phyloP scores from a whole-genome alignment of 306 rosid species.

The Fragaria nilgerrensis region DNA sequence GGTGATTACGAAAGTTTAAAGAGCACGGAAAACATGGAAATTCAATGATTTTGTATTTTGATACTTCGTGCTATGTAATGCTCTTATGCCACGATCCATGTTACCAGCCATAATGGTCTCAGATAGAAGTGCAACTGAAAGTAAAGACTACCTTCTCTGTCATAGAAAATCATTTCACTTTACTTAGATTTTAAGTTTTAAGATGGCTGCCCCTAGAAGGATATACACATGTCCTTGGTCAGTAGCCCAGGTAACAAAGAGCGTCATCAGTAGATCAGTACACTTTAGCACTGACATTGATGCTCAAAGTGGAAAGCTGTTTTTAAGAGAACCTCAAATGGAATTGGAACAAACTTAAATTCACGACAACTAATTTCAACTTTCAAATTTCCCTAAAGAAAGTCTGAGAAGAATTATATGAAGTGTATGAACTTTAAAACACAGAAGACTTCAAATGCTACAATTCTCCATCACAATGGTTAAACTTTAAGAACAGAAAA shows the following conservation, averaged over 20 bases:
- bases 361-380: not conserved
- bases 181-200: not conserved
- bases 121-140: not conserved
- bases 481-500: not conserved
- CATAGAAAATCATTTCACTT: not conserved
- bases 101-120: not conserved
- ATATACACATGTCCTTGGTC: not conserved
- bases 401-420: not conserved
- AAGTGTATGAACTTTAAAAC: not conserved
- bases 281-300: not conserved
- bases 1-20: not conserved
- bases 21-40: constrained; percentile 3
- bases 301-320: not conserved
- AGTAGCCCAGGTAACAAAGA: not conserved
- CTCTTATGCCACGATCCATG: not conserved
- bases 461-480: not conserved
- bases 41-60: not conserved
- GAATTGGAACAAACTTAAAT: not conserved
- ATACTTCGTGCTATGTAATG: not conserved
- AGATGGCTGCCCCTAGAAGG: not conserved
- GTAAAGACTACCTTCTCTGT: not conserved
- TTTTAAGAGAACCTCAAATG: not conserved
- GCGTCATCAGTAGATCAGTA: not conserved
- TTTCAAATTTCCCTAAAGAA: not conserved
- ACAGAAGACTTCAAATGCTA: not conserved